Percentiles rank a stretch among this genome's conserved stretches.
Conservation (phyloP, 331 rosid species). For the Malus hybrid region DNA sequence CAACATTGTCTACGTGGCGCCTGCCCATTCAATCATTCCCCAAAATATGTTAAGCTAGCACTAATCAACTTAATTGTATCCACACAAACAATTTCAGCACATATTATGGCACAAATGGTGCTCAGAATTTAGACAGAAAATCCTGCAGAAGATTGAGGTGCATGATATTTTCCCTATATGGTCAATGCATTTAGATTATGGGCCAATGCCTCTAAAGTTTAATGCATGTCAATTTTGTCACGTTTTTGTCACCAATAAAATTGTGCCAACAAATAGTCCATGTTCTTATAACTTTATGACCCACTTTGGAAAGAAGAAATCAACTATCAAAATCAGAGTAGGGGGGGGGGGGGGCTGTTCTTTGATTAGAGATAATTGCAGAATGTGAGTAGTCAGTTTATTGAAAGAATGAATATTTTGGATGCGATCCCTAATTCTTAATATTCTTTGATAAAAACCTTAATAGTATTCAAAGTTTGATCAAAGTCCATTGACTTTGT, state of each 20-base stretch:
- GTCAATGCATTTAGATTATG: background rate
- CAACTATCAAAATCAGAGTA: no score
- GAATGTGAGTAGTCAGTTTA: no score
- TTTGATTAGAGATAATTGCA: no score
- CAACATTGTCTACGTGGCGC: slow-evolving; percentile 78
- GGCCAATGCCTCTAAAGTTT: background rate
- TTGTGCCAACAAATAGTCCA: background rate
- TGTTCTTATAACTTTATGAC: background rate
- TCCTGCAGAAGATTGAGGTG: background rate
- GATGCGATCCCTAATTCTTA: no score
- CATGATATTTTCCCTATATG: background rate
- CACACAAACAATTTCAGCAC: background rate
- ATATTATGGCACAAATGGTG: background rate
- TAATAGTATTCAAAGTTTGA: no score
- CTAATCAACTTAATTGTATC: background rate
- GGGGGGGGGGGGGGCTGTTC: no score
- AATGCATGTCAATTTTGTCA: background rate
- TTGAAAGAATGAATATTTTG: no score
- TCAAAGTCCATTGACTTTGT: no score
- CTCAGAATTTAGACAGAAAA: background rate
- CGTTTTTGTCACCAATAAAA: background rate
- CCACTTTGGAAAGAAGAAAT: background rate
- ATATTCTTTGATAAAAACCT: no score
- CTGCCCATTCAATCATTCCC: slow-evolving; percentile 15
- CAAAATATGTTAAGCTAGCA: no score